Percentiles rank a stretch among this genome's conserved stretches.
phyloP scores from a whole-genome alignment of 2,329 filamentous ascomycete species.

The Pezicula neosporulosa region DNA sequence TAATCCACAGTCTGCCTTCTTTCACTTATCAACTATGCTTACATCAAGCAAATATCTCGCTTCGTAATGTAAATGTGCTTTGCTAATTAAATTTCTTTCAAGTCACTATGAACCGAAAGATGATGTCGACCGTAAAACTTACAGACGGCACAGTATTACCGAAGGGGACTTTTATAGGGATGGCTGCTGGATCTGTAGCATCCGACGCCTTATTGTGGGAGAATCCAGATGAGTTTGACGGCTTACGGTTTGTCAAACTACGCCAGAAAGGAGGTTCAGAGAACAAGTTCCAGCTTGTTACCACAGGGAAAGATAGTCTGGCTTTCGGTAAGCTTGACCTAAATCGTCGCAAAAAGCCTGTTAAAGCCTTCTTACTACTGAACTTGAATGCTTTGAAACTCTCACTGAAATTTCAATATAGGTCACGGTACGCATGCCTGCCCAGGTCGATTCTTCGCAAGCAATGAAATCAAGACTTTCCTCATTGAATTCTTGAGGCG shows the following conservation, averaged over 20 bases:
- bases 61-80: no score
- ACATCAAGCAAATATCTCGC: no score
- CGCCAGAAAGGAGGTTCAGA: not conserved
- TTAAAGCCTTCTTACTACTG: not conserved
- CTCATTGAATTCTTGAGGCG: not conserved
- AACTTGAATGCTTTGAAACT: no score
- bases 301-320: conserved; percentile 23
- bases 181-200: not conserved
- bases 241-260: not conserved
- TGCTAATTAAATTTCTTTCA: not conserved
- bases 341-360: not conserved
- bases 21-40: not conserved
- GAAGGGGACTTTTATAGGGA: not conserved
- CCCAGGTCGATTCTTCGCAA: conserved; percentile 3
- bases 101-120: not conserved
- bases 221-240: conserved; percentile 1
- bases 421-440: conserved; percentile 3
- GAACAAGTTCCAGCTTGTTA: conserved; percentile 9
- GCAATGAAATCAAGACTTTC: conserved; percentile 1
- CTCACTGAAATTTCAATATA: not conserved
- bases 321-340: conserved; percentile 27
- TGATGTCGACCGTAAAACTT: not conserved
- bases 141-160: not conserved
- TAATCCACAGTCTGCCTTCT: conserved; percentile 8
- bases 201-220: not conserved